Conservation (phyloP, 192 early-diverging fungal genomes). For the Linnemannia exigua region DNA sequence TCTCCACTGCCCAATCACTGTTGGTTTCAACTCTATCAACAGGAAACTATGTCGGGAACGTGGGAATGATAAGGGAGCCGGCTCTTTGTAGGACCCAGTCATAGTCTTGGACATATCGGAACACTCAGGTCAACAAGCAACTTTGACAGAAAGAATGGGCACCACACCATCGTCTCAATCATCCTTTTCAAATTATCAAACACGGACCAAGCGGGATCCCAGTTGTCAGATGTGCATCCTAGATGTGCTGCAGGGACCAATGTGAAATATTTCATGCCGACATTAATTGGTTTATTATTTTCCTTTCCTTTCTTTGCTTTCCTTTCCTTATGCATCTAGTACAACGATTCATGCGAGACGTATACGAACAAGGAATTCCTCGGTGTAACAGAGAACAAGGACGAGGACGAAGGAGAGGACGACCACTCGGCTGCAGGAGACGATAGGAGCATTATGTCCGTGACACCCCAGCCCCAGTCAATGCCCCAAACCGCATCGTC, state of each 20-base stretch:
- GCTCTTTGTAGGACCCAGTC: background rate
- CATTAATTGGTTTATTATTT: constrained; percentile 1
- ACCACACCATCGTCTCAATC: background rate
- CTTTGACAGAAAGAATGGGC: background rate
- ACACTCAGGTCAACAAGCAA: background rate
- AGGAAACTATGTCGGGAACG: background rate
- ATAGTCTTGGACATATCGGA: background rate
- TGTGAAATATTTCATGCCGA: background rate
- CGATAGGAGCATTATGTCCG: constrained; percentile 51
- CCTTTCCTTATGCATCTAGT: constrained; percentile 23
- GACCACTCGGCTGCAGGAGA: constrained; percentile 43
- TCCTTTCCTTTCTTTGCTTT: no score
- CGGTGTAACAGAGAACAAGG: constrained; percentile 35
- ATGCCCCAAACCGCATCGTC: constrained; percentile 15
- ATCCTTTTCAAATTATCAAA: background rate
- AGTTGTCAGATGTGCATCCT: background rate
- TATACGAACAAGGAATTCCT: constrained; percentile 57
- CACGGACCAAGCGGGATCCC: background rate
- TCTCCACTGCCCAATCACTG: background rate
- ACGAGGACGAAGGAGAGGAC: constrained; percentile 48
- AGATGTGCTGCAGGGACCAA: background rate
- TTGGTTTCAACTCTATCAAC: background rate
- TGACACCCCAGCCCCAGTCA: constrained; percentile 50
- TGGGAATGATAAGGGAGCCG: background rate
- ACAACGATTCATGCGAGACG: constrained; percentile 55